phyloP scores from a whole-genome alignment of 192 early-diverging fungal genomes.

The Borealophlyctis nickersoniae region DNA sequence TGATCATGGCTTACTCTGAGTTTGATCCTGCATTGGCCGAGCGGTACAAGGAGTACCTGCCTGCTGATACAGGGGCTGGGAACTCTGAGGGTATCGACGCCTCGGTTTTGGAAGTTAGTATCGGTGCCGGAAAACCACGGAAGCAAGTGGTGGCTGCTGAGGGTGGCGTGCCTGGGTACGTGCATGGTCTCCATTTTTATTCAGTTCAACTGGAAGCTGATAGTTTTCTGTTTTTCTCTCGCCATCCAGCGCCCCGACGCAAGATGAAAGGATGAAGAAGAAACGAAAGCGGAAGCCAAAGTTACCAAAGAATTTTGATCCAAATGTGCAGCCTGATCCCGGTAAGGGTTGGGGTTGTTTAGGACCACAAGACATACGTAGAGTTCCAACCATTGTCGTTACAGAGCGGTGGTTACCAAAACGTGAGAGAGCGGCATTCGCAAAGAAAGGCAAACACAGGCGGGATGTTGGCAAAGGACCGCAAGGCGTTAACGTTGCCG shows the following conservation, averaged over 20 bases:
- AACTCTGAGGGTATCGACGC: constrained; percentile 4
- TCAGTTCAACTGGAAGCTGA: background rate
- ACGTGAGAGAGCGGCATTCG: constrained; percentile 56
- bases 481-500: constrained; percentile 60
- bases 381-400: background rate
- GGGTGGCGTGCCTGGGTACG: background rate
- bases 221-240: constrained; percentile 17
- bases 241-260: constrained; percentile 26
- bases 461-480: constrained; percentile 56
- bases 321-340: constrained; percentile 52
- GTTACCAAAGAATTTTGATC: constrained; percentile 58
- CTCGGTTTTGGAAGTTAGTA: background rate
- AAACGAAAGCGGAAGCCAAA: constrained; percentile 57
- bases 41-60: constrained; percentile 55
- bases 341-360: too few relatives aligned
- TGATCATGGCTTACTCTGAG: constrained; percentile 64
- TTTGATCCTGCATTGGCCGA: constrained; percentile 59
- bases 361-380: background rate
- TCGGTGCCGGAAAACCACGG: constrained; percentile 55
- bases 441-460: constrained; percentile 55
- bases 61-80: constrained; percentile 33
- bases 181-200: too few relatives aligned
- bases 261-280: constrained; percentile 34
- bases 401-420: constrained; percentile 71
- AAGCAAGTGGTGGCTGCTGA: constrained; percentile 14